Evolutionary conservation across 2,329 filamentous ascomycete genomes (phyloP), one percentile per base, ranked within the genome.

Genomic region (Fusarium aywerte): DNA sequence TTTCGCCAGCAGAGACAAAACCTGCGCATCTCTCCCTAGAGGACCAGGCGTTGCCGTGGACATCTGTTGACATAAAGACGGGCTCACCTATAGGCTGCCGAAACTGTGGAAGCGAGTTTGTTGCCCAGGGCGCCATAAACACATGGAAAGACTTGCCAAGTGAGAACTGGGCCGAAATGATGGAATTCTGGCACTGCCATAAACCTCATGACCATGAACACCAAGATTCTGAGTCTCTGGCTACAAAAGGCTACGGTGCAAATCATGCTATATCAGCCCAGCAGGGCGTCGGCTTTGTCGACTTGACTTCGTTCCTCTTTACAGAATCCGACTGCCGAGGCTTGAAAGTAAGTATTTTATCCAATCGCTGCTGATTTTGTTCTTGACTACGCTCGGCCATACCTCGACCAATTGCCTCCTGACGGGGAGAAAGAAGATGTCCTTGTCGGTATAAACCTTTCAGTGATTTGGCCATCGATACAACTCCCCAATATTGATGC

Each of bases 181-280:
- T 99, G 96, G 96, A 99, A 77, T 97, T 99, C 71, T 99, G 96
- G 96, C 96, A 99, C 78, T 99, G 96, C 74, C 96, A 99, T 78
- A 98, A 98, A 78, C 96, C 96, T 36, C 84, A 89, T 62, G 82
- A 88, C 55, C 82, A 88, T 63, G 77, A 77, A 18, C 67, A 77
- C 31, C 78, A 82, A 39, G 75, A 82, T 29, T 73, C 84, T 21
- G 79, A 85, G n/a, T 77, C 79, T 43, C 81, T 87, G 16, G 82
- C 85, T 32, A 80, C 83, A 12, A 91, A 92, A 73, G 94, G 92
- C 1, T 97, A 97, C 75, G 92, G 92, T n/a, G 92, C 93, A 29
- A 89, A 89, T 42, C 93, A 89, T 70, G 86, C 84, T 65, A 89
- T 97, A 55, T 80, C 85, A 18, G 90, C 93, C 2, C 84, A 85